A percentile compares a stretch with the other conserved stretches of the same genome.
phyloP scores from a whole-genome alignment of 805 yeast species.

The Wickerhamomyces queroliae region DNA sequence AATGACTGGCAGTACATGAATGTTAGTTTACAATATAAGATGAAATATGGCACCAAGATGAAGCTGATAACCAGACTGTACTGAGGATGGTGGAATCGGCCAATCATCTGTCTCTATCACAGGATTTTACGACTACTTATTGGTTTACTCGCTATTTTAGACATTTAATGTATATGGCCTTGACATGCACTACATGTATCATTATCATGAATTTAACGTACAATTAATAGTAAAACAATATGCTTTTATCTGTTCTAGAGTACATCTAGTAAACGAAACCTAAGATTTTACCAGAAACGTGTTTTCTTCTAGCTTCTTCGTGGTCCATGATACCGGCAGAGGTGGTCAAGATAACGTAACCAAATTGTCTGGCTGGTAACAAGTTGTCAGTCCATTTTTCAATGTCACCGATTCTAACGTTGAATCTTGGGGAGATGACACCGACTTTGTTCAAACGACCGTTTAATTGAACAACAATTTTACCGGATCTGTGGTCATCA shows the following conservation, averaged over 20 bases:
- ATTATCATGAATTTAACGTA: not conserved
- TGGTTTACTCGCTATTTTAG: too few relatives aligned
- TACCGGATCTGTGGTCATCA: constrained; percentile 98
- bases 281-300: constrained; percentile 97
- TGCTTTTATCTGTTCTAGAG: not conserved
- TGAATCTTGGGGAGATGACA: constrained; percentile 98
- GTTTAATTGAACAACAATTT: constrained; percentile 93
- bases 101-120: too few relatives aligned
- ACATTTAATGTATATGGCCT: too few relatives aligned
- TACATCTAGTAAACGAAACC: constrained; percentile 84
- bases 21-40: too few relatives aligned
- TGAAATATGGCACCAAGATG: too few relatives aligned
- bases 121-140: too few relatives aligned
- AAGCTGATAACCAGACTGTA: too few relatives aligned
- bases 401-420: constrained; percentile 90
- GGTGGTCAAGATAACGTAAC: constrained; percentile 95
- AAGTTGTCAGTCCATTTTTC: constrained; percentile 99
- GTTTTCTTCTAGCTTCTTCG: constrained; percentile 99
- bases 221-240: not conserved
- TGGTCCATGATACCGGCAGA: constrained; percentile 99
- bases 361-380: constrained; percentile 98
- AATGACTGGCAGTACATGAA: too few relatives aligned
- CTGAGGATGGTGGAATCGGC: too few relatives aligned
- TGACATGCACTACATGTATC: not conserved
- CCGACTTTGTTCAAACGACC: constrained; percentile 99